Evolutionary conservation across 768 basidiomycete genomes (phyloP), one percentile per base, ranked within the genome.

Genomic region (Kwoniella heveanensis): DNA sequence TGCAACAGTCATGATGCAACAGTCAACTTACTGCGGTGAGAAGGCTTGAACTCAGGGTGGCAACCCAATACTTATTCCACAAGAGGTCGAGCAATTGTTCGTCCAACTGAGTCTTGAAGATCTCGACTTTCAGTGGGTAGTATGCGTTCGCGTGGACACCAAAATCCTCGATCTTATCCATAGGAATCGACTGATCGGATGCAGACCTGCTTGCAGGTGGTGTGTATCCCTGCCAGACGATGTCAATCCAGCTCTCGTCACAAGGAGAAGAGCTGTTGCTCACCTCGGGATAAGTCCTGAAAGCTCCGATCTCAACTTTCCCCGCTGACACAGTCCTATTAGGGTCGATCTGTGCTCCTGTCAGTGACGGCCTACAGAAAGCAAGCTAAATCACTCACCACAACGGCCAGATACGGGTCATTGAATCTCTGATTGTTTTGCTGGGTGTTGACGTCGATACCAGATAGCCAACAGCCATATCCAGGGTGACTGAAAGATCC

Each of bases 31-130:
- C 95, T 22, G 92, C 92, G 54, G 97, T 89, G 52, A 98, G 80
- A 4, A 93, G 89, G 74, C 91, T 95, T 75, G 92, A 91, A 71
- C 90, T 92, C 39, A 99, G 83, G 1, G 96, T 99, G 72, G 93
- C 93, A 25, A 96, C 92, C 96, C 96, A 99, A 73, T 99, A 99
- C 81, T 97, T 98, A 82, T 99, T 98, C 95, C 95, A 98, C 57
- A 99, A 81, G 76, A 94, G 82, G 22, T 90, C 90, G 47, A 99
- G 84, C 2, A 99, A 82, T 73, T 93, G 88, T 29, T 87, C 88
- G 77, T 99, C 96, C 54, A 94, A 81, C 63, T 85, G 87, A 25
- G 88, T 90, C 80, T 96, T 97, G 86, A 96, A 99, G 56, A 97
- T 89, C 77, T 93, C 88, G 19, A 99, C 89, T 30, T 95, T 93